phyloP scores from a whole-genome alignment of 164 flowering plant species.

The Cinnamomum chago region DNA sequence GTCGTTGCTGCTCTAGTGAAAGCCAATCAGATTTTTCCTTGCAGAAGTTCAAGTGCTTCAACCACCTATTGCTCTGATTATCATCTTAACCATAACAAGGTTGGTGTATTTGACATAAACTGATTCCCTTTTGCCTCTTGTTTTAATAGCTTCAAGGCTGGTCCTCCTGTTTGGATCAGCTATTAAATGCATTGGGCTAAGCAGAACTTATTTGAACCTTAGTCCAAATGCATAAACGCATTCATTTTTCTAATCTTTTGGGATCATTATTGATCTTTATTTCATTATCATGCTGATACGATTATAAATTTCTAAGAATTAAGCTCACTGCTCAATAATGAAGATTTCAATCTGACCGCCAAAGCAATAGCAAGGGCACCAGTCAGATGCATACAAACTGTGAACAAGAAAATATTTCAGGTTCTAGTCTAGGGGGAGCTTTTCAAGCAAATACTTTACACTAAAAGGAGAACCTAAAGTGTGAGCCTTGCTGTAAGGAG shows the following conservation, averaged over 20 bases:
- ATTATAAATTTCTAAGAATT: slow-evolving; percentile 7
- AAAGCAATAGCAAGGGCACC: slow-evolving; percentile 16
- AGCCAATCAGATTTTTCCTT: slow-evolving; percentile 17
- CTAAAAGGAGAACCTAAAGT: too few relatives aligned
- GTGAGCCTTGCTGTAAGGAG: too few relatives aligned
- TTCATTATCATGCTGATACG: slow-evolving; percentile 22
- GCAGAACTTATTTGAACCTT: too few relatives aligned
- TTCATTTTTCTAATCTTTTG: too few relatives aligned
- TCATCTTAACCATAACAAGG: slow-evolving; percentile 34
- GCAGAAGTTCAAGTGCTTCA: slow-evolving; percentile 27
- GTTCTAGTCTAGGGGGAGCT: slow-evolving; percentile 8
- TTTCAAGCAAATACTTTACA: too few relatives aligned
- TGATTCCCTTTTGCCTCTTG: not conserved
- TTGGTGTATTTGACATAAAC: slow-evolving; percentile 10
- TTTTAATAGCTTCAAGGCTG: not conserved
- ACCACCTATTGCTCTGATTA: slow-evolving; percentile 10
- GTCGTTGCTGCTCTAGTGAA: slow-evolving; percentile 18
- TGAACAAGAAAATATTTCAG: slow-evolving; percentile 8
- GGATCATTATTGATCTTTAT: not conserved
- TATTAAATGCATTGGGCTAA: too few relatives aligned
- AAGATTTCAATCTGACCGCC: slow-evolving; percentile 18
- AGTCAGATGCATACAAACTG: not conserved
- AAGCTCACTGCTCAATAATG: slow-evolving; percentile 11
- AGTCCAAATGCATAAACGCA: too few relatives aligned
- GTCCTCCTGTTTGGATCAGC: too few relatives aligned